Base-by-base conservation (phyloP, 2,329 filamentous ascomycete genomes). In the Diaporthe sp. region DNA sequence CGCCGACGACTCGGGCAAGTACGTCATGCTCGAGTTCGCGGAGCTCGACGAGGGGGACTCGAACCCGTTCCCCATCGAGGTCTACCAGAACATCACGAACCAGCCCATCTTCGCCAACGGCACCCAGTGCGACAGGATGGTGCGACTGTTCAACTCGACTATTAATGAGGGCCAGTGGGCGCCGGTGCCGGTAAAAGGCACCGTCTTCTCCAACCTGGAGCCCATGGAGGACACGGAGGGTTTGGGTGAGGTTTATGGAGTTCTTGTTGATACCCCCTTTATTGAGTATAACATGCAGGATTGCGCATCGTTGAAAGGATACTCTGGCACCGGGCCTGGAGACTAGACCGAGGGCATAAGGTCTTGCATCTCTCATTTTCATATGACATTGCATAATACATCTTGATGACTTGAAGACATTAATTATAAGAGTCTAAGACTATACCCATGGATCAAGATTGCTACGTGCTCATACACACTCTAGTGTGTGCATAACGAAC, bases 31-130 rank as follows among this genome's bases (percentile, higher is more conserved):
- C 6, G 79, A 82, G 68, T 81, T 81, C 79, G 34, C 74, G 3
- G 74, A 75, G 61, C 60, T 80, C 42, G 5, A 39, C 9, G 12
- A 68, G 67, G 15, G 73, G 4, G 51, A 58, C 22, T 22, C 60
- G 5, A 77, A 77, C 37, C 80, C 83, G 0, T 87, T 85, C 75
- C 83, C 86, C 0, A 77, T 89, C 5, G 78, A 79, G 1, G 87
- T 89, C 74, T 87, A 87, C 80, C 78, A 82, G 77, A 90, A 90
- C 79, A 82, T 89, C 61, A 90, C 89, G 4, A 91, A 91, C 79
- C 89, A 91, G 79, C 88, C 88, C 83, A 90, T 87, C 0, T 84
- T 89, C 13, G 90, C 90, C 61, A 82, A 82, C 75, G 86, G 89
- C 70, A 87, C 84, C 7, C 81, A 81, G 34, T 83, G 86, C 76